phyloP scores from a whole-genome alignment of 2,329 filamentous ascomycete species.

The Tolypocladium amazonense region DNA sequence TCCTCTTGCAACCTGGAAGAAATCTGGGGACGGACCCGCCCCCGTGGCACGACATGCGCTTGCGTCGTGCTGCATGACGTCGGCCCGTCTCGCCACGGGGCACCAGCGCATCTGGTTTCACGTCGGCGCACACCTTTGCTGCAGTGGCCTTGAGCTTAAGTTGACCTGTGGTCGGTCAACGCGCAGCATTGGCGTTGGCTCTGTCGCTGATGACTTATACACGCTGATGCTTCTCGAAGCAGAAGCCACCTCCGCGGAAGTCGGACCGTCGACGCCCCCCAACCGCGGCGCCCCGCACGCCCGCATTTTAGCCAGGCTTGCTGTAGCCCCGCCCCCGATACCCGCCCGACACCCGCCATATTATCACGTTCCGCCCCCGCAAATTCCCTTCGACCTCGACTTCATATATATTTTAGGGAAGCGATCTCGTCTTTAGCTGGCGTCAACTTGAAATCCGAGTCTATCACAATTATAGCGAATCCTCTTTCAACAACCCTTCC shows the following conservation, averaged over 20 bases:
- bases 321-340: neutral
- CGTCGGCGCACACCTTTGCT: neutral
- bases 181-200: too few species aligned
- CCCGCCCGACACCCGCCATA: constrained; percentile 3
- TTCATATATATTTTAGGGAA: too few species aligned
- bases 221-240: too few species aligned
- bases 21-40: neutral
- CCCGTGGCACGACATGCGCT: neutral
- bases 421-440: constrained; percentile 47
- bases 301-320: too few species aligned
- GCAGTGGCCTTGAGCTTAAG: neutral
- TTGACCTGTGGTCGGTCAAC: too few species aligned
- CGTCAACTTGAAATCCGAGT: too few species aligned
- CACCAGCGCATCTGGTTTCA: neutral
- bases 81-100: neutral
- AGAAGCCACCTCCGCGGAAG: neutral
- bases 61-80: neutral
- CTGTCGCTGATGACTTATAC: too few species aligned
- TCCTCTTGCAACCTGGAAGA: too few species aligned
- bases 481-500: too few species aligned
- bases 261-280: neutral
- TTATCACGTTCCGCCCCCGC: neutral
- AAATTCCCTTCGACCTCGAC: too few species aligned
- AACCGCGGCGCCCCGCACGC: neutral
- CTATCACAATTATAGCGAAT: too few species aligned